phyloP scores from a whole-genome alignment of 2,329 filamentous ascomycete genomes.

The Pseudocercospora crystallina region DNA sequence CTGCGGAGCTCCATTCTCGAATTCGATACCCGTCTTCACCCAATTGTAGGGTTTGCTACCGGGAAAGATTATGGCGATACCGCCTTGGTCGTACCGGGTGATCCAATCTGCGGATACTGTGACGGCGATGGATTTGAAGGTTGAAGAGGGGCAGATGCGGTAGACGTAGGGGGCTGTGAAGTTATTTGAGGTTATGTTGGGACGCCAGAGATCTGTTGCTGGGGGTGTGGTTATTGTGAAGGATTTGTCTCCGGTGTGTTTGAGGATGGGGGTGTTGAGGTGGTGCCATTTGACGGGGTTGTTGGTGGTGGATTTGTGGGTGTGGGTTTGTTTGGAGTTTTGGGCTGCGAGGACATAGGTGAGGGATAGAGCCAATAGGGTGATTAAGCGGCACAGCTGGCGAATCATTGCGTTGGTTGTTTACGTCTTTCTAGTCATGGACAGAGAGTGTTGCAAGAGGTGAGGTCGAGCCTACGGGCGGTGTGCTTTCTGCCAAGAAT shows the following conservation, averaged over 20 bases:
- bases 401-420: too few relatives aligned
- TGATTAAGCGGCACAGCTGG: too few relatives aligned
- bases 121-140: slow-evolving; percentile 14
- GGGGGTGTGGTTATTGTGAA: slow-evolving; percentile 20
- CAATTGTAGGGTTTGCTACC: slow-evolving; percentile 8
- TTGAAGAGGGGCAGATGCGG: slow-evolving; percentile 9
- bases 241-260: slow-evolving; percentile 10
- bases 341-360: too few relatives aligned
- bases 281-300: slow-evolving; percentile 7
- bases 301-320: too few relatives aligned
- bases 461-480: too few relatives aligned
- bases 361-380: too few relatives aligned
- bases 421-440: too few relatives aligned
- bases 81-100: slow-evolving; percentile 20
- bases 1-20: slow-evolving; percentile 17
- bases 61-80: slow-evolving; percentile 16
- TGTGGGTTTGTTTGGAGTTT: too few relatives aligned
- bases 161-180: slow-evolving; percentile 22
- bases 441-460: too few relatives aligned
- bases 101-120: slow-evolving; percentile 17
- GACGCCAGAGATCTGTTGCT: slow-evolving; percentile 20
- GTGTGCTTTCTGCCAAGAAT: too few relatives aligned
- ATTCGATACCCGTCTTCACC: slow-evolving; percentile 17
- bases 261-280: slow-evolving; percentile 15
- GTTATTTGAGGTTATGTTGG: slow-evolving; percentile 13